A percentile compares a stretch with the other conserved stretches of the same genome.
phyloP scores from a whole-genome alignment of 345 rosid species.

The Schrenkiella parvula region DNA sequence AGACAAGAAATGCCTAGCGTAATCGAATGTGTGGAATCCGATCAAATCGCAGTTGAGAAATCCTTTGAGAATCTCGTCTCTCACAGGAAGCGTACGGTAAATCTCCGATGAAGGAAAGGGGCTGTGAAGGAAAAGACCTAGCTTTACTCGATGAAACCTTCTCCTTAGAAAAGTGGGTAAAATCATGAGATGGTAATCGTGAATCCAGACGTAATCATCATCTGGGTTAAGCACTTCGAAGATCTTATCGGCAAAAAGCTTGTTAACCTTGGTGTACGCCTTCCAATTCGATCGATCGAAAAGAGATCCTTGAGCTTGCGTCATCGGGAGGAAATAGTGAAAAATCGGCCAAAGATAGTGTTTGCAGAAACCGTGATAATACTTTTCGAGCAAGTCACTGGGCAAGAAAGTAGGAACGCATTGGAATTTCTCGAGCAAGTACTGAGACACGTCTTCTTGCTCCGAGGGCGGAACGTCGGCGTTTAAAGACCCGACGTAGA shows the following conservation, averaged over 20 bases:
- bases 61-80: slow-evolving; percentile 66
- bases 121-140: slow-evolving; percentile 72
- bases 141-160: slow-evolving; percentile 44
- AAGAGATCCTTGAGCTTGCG: slow-evolving; percentile 48
- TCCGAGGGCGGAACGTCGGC: slow-evolving; percentile 49
- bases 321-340: slow-evolving; percentile 64
- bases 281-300: slow-evolving; percentile 55
- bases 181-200: slow-evolving; percentile 80
- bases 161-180: slow-evolving; percentile 70
- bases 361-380: slow-evolving; percentile 82
- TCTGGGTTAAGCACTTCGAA: slow-evolving; percentile 55
- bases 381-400: slow-evolving; percentile 45
- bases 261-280: slow-evolving; percentile 64
- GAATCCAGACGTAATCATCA: slow-evolving; percentile 77
- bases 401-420: slow-evolving; percentile 73
- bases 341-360: slow-evolving; percentile 88
- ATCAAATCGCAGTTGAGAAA: slow-evolving; percentile 75
- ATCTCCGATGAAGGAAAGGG: slow-evolving; percentile 81
- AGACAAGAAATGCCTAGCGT: slow-evolving; percentile 83
- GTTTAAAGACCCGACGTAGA: slow-evolving; percentile 60
- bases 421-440: slow-evolving; percentile 43
- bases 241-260: slow-evolving; percentile 61
- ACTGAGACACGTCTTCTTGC: slow-evolving; percentile 55
- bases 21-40: slow-evolving; percentile 84
- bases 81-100: slow-evolving; percentile 59